A percentile compares a stretch with the other conserved stretches of the same genome.
phyloP scores from a whole-genome alignment of 225 moss, liverwort and hornwort genomes.

The Marchantia polymorpha region DNA sequence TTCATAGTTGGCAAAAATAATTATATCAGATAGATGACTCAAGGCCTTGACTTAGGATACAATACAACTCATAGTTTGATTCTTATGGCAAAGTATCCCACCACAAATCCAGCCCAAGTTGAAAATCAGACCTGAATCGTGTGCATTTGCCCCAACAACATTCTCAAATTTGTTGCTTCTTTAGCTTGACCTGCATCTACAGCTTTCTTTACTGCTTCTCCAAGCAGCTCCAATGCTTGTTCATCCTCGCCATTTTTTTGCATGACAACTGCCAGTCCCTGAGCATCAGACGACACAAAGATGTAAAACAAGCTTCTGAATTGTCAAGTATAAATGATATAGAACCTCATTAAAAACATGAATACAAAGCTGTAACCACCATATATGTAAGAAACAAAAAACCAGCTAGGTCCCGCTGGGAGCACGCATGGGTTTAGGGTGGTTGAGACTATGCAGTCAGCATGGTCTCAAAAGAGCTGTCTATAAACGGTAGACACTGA shows the following conservation, averaged over 20 bases:
- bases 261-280: conserved; percentile 91
- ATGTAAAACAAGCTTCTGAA: not conserved
- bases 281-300: not conserved
- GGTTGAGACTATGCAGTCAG: too few relatives aligned
- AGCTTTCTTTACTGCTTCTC: conserved; percentile 62
- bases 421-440: too few relatives aligned
- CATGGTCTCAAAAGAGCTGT: too few relatives aligned
- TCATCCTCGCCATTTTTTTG: conserved; percentile 62
- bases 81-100: not conserved
- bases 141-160: conserved; percentile 91
- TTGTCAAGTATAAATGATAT: not conserved
- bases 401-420: too few relatives aligned
- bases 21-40: not conserved
- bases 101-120: not conserved
- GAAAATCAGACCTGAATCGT: conserved; percentile 59
- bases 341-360: not conserved
- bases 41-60: not conserved
- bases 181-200: conserved; percentile 44
- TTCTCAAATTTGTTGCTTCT: conserved; percentile 71
- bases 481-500: too few relatives aligned
- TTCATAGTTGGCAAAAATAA: not conserved
- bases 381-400: too few relatives aligned
- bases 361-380: not conserved
- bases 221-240: conserved; percentile 59
- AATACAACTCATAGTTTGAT: not conserved